Base-by-base conservation (phyloP, 306 rosid genomes). In the Lathyrus tuberosus region DNA sequence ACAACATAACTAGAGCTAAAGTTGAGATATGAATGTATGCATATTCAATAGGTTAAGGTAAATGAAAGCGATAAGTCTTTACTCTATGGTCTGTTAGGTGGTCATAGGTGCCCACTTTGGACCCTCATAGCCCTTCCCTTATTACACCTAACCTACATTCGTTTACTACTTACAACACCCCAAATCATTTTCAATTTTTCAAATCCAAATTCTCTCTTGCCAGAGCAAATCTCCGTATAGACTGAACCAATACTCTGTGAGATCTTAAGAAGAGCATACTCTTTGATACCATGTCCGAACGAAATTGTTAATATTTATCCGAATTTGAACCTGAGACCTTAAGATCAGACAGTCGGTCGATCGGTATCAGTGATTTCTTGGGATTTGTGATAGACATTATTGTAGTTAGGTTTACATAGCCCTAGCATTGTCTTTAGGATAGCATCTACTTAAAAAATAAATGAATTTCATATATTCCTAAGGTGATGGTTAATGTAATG, bases 81-180 rank as follows among this genome's bases (percentile, higher is more conserved):
- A 62, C 44, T 62, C 73, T 67, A 16, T 40, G 80, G 57, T 60
- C 73, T 53, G 76, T 46, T 17, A 63, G 69, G 78, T 65, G 48
- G 66, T 69, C 74, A 76, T 79, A 79, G 75, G 72, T 80, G 79
- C 58, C 80, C 71, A 73, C 75, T n/a, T 60, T 69, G 67, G 77
- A 79, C 79, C 70, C 72, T 62, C 37, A 10, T 67, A 65, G 79
- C 78, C 51, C 63, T 76, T 62, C 66, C 59, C 65, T 38, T 47
- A 35, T 76, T 56, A 47, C 71, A 67, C 43, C 87, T 78, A 73
- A 65, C 43, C 65, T 54, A 54, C 37, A 54, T 54, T 51, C 4
- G 12, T 18, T 18, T 51, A 17, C 28, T 54, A 11, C 5, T 12
- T 43, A 43, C 16, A 12, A 72, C 37, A 22, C 46, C 24, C 40